A percentile compares a stretch with the other conserved stretches of the same genome.
Evolutionary conservation across 441 rosid genomes (phyloP).

Genomic region (Isatis lusitanica): DNA sequence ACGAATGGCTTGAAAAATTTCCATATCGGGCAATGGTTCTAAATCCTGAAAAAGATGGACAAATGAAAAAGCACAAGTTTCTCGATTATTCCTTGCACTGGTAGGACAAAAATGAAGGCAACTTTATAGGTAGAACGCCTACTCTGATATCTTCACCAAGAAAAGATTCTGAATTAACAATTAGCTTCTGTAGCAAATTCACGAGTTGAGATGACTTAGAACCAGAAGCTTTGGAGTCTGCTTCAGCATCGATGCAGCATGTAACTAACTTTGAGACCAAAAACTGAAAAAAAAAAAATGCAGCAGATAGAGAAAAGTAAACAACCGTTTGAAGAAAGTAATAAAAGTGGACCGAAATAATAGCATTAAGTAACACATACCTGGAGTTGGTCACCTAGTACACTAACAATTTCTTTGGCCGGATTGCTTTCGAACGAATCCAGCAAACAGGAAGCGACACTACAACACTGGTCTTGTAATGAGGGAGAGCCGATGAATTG

Average conservation of each 20-base stretch:
- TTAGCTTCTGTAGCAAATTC: constrained; percentile 69
- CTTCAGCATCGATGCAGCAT: constrained; percentile 62
- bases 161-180: constrained; percentile 64
- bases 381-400: constrained; percentile 97
- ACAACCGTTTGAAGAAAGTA: background rate
- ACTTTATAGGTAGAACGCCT: constrained; percentile 36
- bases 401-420: constrained; percentile 63
- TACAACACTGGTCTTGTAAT: constrained; percentile 92
- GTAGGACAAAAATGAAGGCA: constrained; percentile 19
- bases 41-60: constrained; percentile 60
- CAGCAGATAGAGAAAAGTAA: constrained; percentile 17
- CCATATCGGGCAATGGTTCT: constrained; percentile 83
- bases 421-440: constrained; percentile 58
- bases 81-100: constrained; percentile 11
- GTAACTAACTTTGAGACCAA: constrained; percentile 93
- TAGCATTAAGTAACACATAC: constrained; percentile 43
- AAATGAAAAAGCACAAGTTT: constrained; percentile 18
- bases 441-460: constrained; percentile 65
- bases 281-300: constrained; percentile 58
- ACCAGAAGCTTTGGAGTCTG: constrained; percentile 47
- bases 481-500: constrained; percentile 66
- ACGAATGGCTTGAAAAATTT: constrained; percentile 57
- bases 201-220: constrained; percentile 57
- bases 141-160: constrained; percentile 84
- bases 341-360: constrained; percentile 1